These are phyloP conservation scores for Leccinum rimulosum DNA, from an alignment of 768 basidiomycete genomes.

Conservation along the genomic window DNA sequence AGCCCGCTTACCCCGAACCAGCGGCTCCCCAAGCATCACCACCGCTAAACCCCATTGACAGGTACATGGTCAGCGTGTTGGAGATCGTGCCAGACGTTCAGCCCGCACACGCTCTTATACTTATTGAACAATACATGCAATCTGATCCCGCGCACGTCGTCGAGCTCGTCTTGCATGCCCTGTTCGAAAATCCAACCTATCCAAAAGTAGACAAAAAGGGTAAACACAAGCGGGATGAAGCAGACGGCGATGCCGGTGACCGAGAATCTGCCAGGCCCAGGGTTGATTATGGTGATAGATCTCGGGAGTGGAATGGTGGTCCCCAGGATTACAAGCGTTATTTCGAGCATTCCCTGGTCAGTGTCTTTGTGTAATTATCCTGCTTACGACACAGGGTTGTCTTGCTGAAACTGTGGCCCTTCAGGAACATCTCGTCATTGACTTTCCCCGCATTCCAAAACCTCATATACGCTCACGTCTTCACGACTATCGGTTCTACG, in stretches of 20 bases:
- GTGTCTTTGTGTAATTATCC: neutral
- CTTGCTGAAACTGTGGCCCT: neutral
- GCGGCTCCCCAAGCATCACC: conserved; percentile 3
- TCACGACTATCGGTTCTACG: conserved; percentile 48
- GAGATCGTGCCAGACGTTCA: conserved; percentile 73
- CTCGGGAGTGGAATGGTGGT: conserved; percentile 45
- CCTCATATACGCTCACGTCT: conserved; percentile 50
- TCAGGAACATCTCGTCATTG: conserved; percentile 51
- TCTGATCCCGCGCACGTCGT: conserved; percentile 38
- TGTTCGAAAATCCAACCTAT: conserved; percentile 63
- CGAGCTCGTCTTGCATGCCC: conserved; percentile 53
- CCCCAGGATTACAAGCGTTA: conserved; percentile 53
- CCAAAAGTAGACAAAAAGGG: conserved; percentile 52
- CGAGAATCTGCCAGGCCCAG: conserved; percentile 38
- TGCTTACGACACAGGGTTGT: neutral
- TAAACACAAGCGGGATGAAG: conserved; percentile 41
- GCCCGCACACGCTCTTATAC: conserved; percentile 48
- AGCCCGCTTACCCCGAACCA: neutral
- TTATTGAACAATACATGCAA: conserved; percentile 45
- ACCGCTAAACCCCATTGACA: conserved; percentile 24
- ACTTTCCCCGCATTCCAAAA: conserved; percentile 60
- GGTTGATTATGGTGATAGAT: conserved; percentile 52
- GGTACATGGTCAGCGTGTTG: conserved; percentile 48
- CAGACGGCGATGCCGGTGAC: conserved; percentile 17
- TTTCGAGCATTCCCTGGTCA: conserved; percentile 50